A percentile compares a stretch with the other conserved stretches of the same genome.
Evolutionary conservation across 176 grass and related monocot genomes (phyloP).

Genomic region (Urochloa ruziziensis): DNA sequence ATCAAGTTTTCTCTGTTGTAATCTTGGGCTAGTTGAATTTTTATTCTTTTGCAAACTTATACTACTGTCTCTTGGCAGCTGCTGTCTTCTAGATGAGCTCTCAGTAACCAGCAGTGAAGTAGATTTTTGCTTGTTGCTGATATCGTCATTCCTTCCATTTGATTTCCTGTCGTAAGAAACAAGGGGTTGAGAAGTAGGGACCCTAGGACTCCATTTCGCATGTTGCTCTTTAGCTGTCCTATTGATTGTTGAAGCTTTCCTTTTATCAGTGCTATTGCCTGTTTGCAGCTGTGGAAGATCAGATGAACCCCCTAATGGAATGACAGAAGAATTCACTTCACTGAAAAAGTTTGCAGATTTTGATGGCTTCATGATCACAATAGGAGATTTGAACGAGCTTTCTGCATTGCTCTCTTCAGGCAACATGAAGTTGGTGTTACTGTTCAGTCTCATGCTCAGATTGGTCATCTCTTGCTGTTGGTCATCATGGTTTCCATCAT

Average conservation of each 20-base stretch:
- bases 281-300: constrained; percentile 45
- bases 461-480: constrained; percentile 28
- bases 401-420: constrained; percentile 34
- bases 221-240: constrained; percentile 37
- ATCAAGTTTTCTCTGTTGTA: constrained; percentile 65
- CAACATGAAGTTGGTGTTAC: constrained; percentile 3
- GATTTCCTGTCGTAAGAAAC: constrained; percentile 45
- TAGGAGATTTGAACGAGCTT: constrained; percentile 70
- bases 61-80: constrained; percentile 48
- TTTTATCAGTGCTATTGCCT: constrained; percentile 47
- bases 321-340: constrained; percentile 32
- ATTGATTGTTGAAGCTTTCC: constrained; percentile 40
- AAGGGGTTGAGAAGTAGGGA: constrained; percentile 36
- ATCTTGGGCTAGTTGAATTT: constrained; percentile 72
- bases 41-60: constrained; percentile 47
- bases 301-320: constrained; percentile 48
- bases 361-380: constrained; percentile 94
- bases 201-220: constrained; percentile 49
- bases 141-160: constrained; percentile 56
- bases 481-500: constrained; percentile 29
- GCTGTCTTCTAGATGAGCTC: constrained; percentile 44
- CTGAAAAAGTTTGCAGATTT: constrained; percentile 50
- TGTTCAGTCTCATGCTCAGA: constrained; percentile 23
- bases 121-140: constrained; percentile 50
- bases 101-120: constrained; percentile 31